phyloP scores from a whole-genome alignment of 345 rosid species.

The Salix koriyanagi region DNA sequence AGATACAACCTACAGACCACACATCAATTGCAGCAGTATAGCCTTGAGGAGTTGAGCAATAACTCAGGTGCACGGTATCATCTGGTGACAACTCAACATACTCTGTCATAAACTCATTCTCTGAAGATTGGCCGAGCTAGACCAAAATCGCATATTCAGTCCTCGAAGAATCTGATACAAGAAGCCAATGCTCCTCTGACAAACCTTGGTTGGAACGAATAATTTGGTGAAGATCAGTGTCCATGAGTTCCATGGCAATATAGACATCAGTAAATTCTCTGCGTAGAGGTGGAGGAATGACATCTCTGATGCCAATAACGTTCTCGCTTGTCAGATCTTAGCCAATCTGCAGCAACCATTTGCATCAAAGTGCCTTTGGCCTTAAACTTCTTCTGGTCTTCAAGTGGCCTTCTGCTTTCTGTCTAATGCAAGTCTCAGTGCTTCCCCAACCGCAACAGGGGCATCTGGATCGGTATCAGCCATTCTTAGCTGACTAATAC shows the following conservation, averaged over 20 bases:
- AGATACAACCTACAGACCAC: slow-evolving; percentile 99
- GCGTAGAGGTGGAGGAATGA: slow-evolving; percentile 83
- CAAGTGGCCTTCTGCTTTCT: slow-evolving; percentile 43
- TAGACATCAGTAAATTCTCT: slow-evolving; percentile 86
- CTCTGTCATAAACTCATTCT: slow-evolving; percentile 95
- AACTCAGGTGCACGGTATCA: slow-evolving; percentile 99
- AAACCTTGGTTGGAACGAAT: slow-evolving; percentile 78
- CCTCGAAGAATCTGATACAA: slow-evolving; percentile 92
- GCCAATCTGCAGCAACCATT: too few species aligned
- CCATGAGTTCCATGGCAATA: slow-evolving; percentile 83
- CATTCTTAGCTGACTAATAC: slow-evolving; percentile 11
- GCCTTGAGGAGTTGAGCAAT: slow-evolving; percentile 76
- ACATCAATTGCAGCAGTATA: slow-evolving; percentile 94
- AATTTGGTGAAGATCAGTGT: slow-evolving; percentile 94
- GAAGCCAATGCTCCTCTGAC: slow-evolving; percentile 96
- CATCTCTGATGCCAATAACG: slow-evolving; percentile 60
- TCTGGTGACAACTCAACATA: slow-evolving; percentile 96
- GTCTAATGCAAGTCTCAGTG: slow-evolving; percentile 33
- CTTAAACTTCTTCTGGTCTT: too few species aligned
- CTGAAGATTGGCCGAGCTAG: slow-evolving; percentile 85
- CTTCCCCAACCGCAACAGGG: slow-evolving; percentile 15
- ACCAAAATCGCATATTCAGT: slow-evolving; percentile 87
- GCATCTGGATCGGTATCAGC: slow-evolving; percentile 13
- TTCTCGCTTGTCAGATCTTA: too few species aligned
- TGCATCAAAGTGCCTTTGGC: too few species aligned